These are phyloP conservation scores for Orbilia brochopaga DNA, from an alignment of 2,329 filamentous ascomycete species.

Conservation along the genomic window DNA sequence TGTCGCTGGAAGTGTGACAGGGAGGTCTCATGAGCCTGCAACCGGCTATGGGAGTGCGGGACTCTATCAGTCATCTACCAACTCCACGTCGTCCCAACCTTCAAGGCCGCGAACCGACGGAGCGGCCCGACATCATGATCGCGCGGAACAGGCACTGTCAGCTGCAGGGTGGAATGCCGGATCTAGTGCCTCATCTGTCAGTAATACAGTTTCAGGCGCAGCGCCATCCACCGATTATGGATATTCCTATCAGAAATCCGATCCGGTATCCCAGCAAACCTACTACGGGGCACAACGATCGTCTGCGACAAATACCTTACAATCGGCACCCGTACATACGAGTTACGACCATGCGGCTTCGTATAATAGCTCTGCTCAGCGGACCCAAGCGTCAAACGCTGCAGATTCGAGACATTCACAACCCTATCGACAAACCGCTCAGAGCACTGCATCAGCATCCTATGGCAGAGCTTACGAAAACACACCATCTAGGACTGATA, in stretches of 20 bases:
- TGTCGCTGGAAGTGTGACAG: not conserved
- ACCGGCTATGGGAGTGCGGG: constrained; percentile 16
- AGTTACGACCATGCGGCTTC: constrained; percentile 3
- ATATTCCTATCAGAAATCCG: constrained; percentile 19
- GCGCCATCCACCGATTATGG: not conserved
- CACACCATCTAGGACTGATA: constrained; percentile 8
- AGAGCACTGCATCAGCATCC: constrained; percentile 8
- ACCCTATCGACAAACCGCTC: constrained; percentile 15
- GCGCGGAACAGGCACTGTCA: constrained; percentile 20
- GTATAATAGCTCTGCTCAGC: constrained; percentile 15
- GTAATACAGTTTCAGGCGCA: not conserved
- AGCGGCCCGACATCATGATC: constrained; percentile 12
- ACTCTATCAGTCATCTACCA: constrained; percentile 11
- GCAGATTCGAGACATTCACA: not conserved
- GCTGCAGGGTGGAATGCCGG: constrained; percentile 21
- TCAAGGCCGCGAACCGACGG: constrained; percentile 11
- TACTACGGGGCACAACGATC: constrained; percentile 21
- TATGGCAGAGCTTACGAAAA: constrained; percentile 14
- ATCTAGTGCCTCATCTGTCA: not conserved
- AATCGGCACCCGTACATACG: not conserved
- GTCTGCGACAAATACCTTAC: not conserved
- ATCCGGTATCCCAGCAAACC: constrained; percentile 5
- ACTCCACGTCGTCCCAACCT: constrained; percentile 3
- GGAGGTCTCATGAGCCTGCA: not conserved
- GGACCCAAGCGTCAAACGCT: not conserved